A percentile compares a stretch with the other conserved stretches of the same genome.
phyloP scores from a whole-genome alignment of 2,329 filamentous ascomycete species.

The Periconia sp. region DNA sequence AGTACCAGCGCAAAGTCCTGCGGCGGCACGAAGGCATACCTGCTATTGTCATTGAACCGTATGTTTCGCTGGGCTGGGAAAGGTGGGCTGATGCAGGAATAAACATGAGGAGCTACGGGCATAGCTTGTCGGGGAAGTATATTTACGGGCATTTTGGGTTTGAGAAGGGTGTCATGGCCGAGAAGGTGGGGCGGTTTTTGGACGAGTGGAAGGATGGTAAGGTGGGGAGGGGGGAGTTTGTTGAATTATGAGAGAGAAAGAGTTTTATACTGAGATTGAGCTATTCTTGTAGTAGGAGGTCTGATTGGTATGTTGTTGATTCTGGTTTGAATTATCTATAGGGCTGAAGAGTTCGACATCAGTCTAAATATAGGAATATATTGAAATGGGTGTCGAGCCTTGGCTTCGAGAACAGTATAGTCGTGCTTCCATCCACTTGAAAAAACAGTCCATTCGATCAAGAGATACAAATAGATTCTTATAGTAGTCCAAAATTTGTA shows the following conservation, averaged over 20 bases:
- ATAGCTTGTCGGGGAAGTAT: conserved; percentile 15
- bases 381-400: too few relatives aligned
- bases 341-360: too few relatives aligned
- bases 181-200: conserved; percentile 4
- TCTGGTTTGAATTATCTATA: neutral
- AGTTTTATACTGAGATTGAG: neutral
- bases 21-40: conserved; percentile 12
- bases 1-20: conserved; percentile 14
- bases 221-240: conserved; percentile 16
- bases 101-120: conserved; percentile 12
- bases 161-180: too few relatives aligned
- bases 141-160: conserved; percentile 17
- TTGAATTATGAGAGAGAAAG: conserved; percentile 5
- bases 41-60: conserved; percentile 18
- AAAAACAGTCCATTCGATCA: too few relatives aligned
- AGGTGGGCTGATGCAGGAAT: conserved; percentile 17
- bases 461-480: too few relatives aligned
- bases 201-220: conserved; percentile 3
- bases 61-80: conserved; percentile 16
- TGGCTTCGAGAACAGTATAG: too few relatives aligned
- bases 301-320: neutral
- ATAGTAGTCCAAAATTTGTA: too few relatives aligned
- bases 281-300: neutral
- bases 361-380: too few relatives aligned
- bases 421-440: too few relatives aligned